Percentiles rank a stretch among this genome's conserved stretches.
phyloP scores from a whole-genome alignment of 2,329 filamentous ascomycete species.

The Aspergillus quadrilineatus region DNA sequence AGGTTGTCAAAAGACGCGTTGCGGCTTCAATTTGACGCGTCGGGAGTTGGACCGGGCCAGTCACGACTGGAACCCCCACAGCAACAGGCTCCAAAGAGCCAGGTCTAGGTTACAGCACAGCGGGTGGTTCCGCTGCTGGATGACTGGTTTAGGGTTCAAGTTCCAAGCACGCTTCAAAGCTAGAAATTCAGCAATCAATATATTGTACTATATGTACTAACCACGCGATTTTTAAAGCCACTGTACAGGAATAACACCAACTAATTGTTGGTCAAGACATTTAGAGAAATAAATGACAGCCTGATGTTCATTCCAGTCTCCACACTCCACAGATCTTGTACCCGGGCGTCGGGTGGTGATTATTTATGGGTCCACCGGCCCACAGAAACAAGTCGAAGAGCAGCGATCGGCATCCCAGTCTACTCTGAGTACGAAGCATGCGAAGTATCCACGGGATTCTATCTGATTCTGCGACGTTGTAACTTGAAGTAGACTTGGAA shows the following conservation, averaged over 20 bases:
- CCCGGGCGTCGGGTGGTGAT: not conserved
- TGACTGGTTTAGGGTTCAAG: not conserved
- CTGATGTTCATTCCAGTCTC: not conserved
- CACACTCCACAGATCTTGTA: not conserved
- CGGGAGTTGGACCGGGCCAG: not conserved
- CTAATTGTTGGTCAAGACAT: no score
- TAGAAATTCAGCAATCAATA: no score
- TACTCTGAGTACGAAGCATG: not conserved
- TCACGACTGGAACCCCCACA: no score
- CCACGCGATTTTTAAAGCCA: no score
- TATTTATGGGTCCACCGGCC: not conserved
- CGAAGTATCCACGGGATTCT: not conserved
- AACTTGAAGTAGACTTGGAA: no score
- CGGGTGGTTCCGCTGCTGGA: not conserved
- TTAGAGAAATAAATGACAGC: not conserved
- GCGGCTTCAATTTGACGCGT: not conserved
- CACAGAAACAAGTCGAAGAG: not conserved
- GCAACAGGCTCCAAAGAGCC: not conserved
- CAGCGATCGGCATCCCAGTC: not conserved
- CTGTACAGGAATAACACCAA: no score
- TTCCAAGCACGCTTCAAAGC: no score
- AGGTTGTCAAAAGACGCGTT: not conserved
- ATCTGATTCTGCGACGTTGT: no score
- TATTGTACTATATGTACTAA: no score
- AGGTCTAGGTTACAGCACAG: not conserved